Evolutionary conservation across 257 asterid genomes (phyloP).

Genomic region (Mitragyna speciosa): DNA sequence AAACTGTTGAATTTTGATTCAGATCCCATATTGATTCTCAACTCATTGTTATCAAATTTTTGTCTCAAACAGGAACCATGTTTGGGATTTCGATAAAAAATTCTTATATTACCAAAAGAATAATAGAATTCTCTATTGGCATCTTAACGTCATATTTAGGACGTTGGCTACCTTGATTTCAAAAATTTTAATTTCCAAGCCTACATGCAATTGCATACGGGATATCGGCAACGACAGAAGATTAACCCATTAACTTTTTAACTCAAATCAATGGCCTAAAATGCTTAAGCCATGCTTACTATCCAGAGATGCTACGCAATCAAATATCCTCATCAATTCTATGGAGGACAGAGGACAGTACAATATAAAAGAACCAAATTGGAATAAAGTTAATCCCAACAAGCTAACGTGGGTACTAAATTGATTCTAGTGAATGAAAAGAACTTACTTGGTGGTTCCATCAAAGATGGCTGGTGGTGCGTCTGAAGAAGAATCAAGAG

Average conservation of each 20-base stretch:
- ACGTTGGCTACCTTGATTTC: no score
- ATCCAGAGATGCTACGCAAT: no score
- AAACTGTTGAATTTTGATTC: no score
- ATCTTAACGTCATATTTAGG: no score
- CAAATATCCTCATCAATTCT: not conserved
- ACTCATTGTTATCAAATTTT: not conserved
- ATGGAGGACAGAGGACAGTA: not conserved
- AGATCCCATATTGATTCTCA: not conserved
- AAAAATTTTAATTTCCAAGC: no score
- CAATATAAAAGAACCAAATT: not conserved
- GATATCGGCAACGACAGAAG: no score
- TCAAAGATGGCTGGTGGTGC: conserved; percentile 78
- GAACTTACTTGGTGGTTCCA: conserved; percentile 73
- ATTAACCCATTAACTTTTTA: no score
- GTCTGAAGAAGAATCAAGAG: conserved; percentile 76
- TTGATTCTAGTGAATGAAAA: not conserved
- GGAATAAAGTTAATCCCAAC: not conserved
- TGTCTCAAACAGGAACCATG: not conserved
- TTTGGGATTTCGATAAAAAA: not conserved
- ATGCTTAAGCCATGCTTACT: no score
- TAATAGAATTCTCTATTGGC: not conserved
- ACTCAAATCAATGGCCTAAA: no score
- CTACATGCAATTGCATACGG: no score
- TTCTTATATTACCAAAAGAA: no score
- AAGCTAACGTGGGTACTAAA: not conserved